A percentile compares a stretch with the other conserved stretches of the same genome.
These are phyloP conservation scores for Xerocomus minutiporus DNA, from an alignment of 1,284 basidiomycete genomes.

Conservation along the genomic window DNA sequence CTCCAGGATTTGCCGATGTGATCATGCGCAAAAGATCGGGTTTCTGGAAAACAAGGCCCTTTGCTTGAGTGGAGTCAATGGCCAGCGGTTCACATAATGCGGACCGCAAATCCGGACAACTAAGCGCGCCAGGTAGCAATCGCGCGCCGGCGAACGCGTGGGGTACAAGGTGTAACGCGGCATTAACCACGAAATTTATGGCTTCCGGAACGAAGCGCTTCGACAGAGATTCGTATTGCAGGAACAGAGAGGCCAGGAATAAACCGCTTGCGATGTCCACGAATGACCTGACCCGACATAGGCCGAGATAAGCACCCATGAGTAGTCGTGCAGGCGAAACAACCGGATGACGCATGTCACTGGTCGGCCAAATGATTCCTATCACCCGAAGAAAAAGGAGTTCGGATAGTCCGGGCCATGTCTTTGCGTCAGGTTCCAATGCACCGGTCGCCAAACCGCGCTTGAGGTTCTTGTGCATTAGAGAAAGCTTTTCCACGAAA, in stretches of 20 bases:
- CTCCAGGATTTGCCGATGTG: slow-evolving; percentile 39
- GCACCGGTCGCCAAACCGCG: slow-evolving; percentile 79
- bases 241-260: slow-evolving; percentile 82
- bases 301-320: slow-evolving; percentile 87
- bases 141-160: slow-evolving; percentile 45
- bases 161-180: slow-evolving; percentile 71
- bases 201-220: slow-evolving; percentile 90
- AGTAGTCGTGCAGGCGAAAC: slow-evolving; percentile 83
- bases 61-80: slow-evolving; percentile 42
- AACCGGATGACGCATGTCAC: slow-evolving; percentile 90
- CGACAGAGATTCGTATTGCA: slow-evolving; percentile 80
- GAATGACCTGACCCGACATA: slow-evolving; percentile 74
- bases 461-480: slow-evolving; percentile 95
- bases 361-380: slow-evolving; percentile 87
- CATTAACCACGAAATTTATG: slow-evolving; percentile 75
- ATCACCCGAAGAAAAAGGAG: slow-evolving; percentile 78
- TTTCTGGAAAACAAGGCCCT: slow-evolving; percentile 36
- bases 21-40: slow-evolving; percentile 46
- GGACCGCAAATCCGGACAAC: slow-evolving; percentile 68
- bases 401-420: slow-evolving; percentile 86
- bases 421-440: slow-evolving; percentile 61
- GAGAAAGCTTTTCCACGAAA: slow-evolving; percentile 77
- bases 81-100: slow-evolving; percentile 39
- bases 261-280: slow-evolving; percentile 81
- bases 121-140: slow-evolving; percentile 60